Evolutionary conservation across 257 asterid species (phyloP).

Genomic region (Solanum lignicaule): DNA sequence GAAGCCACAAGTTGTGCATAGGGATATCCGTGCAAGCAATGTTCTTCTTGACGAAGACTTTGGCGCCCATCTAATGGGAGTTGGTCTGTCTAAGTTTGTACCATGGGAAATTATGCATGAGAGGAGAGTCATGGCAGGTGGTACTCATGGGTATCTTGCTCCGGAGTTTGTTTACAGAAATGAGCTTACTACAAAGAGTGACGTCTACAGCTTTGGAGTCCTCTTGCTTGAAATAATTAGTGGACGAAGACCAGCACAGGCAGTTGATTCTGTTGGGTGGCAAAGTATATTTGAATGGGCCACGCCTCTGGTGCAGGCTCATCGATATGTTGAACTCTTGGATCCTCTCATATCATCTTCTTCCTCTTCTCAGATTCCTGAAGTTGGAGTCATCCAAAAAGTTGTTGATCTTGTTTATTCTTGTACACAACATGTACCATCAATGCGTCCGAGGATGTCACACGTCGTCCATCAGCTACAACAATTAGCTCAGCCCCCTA

Average conservation of each 20-base stretch:
- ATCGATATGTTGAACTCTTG: slow-evolving; percentile 72
- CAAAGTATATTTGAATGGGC: slow-evolving; percentile 99
- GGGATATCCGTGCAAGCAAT: slow-evolving; percentile 86
- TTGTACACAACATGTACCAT: slow-evolving; percentile 96
- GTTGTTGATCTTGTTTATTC: slow-evolving; percentile 94
- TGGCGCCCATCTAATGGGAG: slow-evolving; percentile 94
- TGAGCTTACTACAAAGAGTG: slow-evolving; percentile 95
- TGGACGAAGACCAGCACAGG: slow-evolving; percentile 94
- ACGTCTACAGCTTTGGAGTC: slow-evolving; percentile 98
- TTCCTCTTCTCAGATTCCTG: slow-evolving; percentile 68
- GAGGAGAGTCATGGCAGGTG: slow-evolving; percentile 94
- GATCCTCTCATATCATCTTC: slow-evolving; percentile 77
- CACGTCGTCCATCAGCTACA: slow-evolving; percentile 96
- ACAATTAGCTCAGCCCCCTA: slow-evolving; percentile 61
- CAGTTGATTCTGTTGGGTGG: slow-evolving; percentile 95
- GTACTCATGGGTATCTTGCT: slow-evolving; percentile 97
- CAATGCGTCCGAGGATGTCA: slow-evolving; percentile 98
- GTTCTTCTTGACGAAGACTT: slow-evolving; percentile 95
- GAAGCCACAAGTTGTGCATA: slow-evolving; percentile 97
- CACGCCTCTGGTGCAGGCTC: slow-evolving; percentile 84
- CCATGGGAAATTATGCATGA: slow-evolving; percentile 99
- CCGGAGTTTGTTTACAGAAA: slow-evolving; percentile 93
- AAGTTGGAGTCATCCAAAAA: slow-evolving; percentile 67
- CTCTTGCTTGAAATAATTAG: slow-evolving; percentile 85
- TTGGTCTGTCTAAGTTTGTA: slow-evolving; percentile 86